These are phyloP conservation scores for Zygoascus tannicola DNA, from an alignment of 805 yeast genomes.

Conservation along the genomic window DNA sequence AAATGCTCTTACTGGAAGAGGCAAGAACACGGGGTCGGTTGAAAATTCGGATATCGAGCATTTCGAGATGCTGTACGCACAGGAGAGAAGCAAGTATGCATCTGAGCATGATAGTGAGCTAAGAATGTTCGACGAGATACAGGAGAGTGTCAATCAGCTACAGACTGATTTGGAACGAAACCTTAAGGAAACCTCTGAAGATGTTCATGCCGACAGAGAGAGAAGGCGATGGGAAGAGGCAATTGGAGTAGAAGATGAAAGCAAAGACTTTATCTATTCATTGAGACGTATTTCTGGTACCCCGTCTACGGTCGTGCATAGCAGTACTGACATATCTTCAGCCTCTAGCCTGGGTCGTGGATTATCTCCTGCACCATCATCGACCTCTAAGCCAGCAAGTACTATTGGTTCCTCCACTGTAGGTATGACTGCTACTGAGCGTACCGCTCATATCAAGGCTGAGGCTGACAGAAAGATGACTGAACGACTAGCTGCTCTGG, in stretches of 20 bases:
- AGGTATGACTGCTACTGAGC: slow-evolving; percentile 45
- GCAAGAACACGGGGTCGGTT: slow-evolving; percentile 35
- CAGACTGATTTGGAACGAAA: slow-evolving; percentile 39
- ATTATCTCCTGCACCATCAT: slow-evolving; percentile 1
- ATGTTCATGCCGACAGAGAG: slow-evolving; percentile 34
- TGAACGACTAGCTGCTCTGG: slow-evolving; percentile 73
- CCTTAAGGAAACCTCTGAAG: slow-evolving; percentile 32
- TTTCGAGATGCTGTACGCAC: slow-evolving; percentile 36
- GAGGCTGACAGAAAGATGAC: slow-evolving; percentile 77
- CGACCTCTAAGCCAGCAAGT: background rate
- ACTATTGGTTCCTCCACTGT: slow-evolving; percentile 10
- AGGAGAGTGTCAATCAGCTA: slow-evolving; percentile 56
- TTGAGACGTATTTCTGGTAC: slow-evolving; percentile 25
- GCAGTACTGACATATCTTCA: background rate
- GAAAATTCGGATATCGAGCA: slow-evolving; percentile 37
- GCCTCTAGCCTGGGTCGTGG: no score
- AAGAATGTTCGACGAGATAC: slow-evolving; percentile 59
- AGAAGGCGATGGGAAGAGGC: slow-evolving; percentile 75
- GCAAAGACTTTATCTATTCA: slow-evolving; percentile 50
- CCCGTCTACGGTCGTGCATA: slow-evolving; percentile 33
- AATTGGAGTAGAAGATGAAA: slow-evolving; percentile 61
- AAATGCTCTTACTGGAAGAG: slow-evolving; percentile 85
- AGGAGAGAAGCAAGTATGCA: slow-evolving; percentile 42
- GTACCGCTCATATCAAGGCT: slow-evolving; percentile 74
- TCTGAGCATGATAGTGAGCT: slow-evolving; percentile 48